Evolutionary conservation across 768 basidiomycete genomes (phyloP).

Genomic region (Rubroboletus pulcherrimus): DNA sequence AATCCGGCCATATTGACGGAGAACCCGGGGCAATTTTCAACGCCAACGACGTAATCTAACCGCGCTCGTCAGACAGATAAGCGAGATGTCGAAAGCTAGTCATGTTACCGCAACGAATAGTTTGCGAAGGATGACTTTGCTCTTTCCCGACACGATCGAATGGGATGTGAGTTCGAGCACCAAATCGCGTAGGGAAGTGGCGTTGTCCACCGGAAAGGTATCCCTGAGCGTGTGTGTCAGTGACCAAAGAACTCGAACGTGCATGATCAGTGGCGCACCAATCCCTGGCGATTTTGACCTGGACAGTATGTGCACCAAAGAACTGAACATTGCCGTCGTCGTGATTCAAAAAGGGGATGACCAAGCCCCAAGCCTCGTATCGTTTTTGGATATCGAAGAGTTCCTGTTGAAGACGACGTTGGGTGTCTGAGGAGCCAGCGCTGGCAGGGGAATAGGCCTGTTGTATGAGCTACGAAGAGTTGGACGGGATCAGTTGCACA

Average conservation of each 20-base stretch:
- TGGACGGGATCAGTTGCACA: slow-evolving; percentile 7
- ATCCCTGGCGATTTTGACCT: slow-evolving; percentile 91
- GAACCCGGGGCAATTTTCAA: slow-evolving; percentile 61
- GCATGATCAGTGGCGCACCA: slow-evolving; percentile 51
- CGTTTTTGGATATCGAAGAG: slow-evolving; percentile 73
- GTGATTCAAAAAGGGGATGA: slow-evolving; percentile 70
- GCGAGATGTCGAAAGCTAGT: background rate
- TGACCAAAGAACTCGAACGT: background rate
- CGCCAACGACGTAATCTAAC: slow-evolving; percentile 65
- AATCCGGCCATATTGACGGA: slow-evolving; percentile 67
- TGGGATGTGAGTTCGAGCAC: slow-evolving; percentile 68
- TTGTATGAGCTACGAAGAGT: slow-evolving; percentile 55
- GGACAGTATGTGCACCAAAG: slow-evolving; percentile 90
- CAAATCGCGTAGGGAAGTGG: slow-evolving; percentile 55
- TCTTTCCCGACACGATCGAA: slow-evolving; percentile 53
- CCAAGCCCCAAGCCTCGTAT: slow-evolving; percentile 80
- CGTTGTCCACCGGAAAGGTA: slow-evolving; percentile 62
- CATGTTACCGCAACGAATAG: slow-evolving; percentile 73
- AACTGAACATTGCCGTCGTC: slow-evolving; percentile 84
- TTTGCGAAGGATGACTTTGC: slow-evolving; percentile 77
- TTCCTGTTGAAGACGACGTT: slow-evolving; percentile 64
- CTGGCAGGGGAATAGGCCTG: slow-evolving; percentile 58
- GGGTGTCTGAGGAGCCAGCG: slow-evolving; percentile 50
- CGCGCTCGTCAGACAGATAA: slow-evolving; percentile 5
- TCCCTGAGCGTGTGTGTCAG: slow-evolving; percentile 48